phyloP scores from a whole-genome alignment of 805 yeast species.

The Ogataea trehaloabstinens region DNA sequence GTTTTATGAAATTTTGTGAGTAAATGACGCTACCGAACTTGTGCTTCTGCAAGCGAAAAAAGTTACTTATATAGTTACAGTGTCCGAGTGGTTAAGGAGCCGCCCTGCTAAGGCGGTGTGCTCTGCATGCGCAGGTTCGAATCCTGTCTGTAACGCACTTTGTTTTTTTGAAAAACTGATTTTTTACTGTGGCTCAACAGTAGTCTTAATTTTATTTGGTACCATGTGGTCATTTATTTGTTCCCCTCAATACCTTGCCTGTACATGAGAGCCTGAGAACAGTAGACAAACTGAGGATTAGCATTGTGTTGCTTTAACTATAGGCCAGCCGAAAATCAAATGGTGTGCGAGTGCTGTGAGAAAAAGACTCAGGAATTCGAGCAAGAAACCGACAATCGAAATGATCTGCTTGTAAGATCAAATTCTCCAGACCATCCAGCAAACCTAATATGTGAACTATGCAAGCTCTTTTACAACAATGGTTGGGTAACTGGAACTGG shows the following conservation, averaged over 20 bases:
- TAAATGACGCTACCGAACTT: too few species aligned
- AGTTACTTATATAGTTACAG: slow-evolving; percentile 39
- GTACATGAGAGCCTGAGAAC: too few species aligned
- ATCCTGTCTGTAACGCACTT: slow-evolving; percentile 96
- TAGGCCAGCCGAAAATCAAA: too few species aligned
- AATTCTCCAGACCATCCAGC: slow-evolving; percentile 61
- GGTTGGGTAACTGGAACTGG: slow-evolving; percentile 97
- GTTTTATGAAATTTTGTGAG: too few species aligned
- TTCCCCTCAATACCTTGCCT: too few species aligned
- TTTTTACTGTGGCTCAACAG: background rate
- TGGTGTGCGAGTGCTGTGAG: background rate
- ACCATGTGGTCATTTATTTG: background rate
- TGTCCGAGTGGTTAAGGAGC: slow-evolving; percentile 78
- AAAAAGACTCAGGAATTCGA: background rate
- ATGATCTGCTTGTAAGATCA: slow-evolving; percentile 19
- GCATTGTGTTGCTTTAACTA: too few species aligned
- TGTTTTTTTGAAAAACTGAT: too few species aligned
- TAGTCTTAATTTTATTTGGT: background rate
- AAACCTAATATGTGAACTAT: slow-evolving; percentile 76
- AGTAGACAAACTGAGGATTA: too few species aligned
- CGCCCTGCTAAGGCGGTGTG: slow-evolving; percentile 86
- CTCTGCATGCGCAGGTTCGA: slow-evolving; percentile 98
- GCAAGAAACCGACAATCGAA: background rate
- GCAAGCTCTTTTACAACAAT: slow-evolving; percentile 70
- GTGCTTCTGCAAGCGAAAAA: background rate